These are phyloP conservation scores for Amanita jacksonii DNA, from an alignment of 768 basidiomycete genomes.

Conservation along the genomic window DNA sequence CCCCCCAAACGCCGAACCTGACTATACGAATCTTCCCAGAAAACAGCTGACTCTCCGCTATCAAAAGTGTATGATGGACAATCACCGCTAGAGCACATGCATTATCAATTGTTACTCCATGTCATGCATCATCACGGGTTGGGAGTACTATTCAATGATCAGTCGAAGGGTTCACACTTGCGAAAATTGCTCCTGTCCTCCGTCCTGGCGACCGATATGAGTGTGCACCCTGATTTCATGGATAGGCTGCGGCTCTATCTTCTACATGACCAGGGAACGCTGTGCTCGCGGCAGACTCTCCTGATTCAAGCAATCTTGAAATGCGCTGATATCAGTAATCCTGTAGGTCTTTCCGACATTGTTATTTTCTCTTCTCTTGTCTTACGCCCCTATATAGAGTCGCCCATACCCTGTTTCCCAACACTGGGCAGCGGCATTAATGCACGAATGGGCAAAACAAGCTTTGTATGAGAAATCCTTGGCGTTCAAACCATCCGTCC, in stretches of 20 bases:
- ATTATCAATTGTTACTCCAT: conserved; percentile 70
- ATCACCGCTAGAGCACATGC: conserved; percentile 89
- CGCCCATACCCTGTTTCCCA: conserved; percentile 89
- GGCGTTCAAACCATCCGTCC: conserved; percentile 56
- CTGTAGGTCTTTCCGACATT: conserved; percentile 45
- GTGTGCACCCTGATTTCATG: conserved; percentile 83
- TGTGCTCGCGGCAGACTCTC: conserved; percentile 49
- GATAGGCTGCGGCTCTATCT: conserved; percentile 45
- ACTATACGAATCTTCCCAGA: conserved; percentile 39
- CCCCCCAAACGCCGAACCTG: background rate
- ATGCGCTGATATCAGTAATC: conserved; percentile 98
- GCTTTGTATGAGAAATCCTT: conserved; percentile 77
- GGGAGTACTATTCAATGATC: conserved; percentile 53
- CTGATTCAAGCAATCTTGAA: conserved; percentile 90
- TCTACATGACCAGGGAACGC: conserved; percentile 26
- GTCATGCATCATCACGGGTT: conserved; percentile 78
- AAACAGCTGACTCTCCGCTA: conserved; percentile 88
- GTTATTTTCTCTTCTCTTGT: background rate
- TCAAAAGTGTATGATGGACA: conserved; percentile 83
- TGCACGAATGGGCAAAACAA: conserved; percentile 88
- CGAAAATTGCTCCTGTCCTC: conserved; percentile 71
- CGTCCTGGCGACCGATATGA: conserved; percentile 93
- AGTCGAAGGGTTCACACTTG: conserved; percentile 36
- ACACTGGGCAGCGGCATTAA: conserved; percentile 85
- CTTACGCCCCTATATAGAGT: conserved; percentile 38